Evolutionary conservation across 805 yeast genomes (phyloP), one percentile per base, ranked within the genome.

Genomic region (Candida gorgasii): DNA sequence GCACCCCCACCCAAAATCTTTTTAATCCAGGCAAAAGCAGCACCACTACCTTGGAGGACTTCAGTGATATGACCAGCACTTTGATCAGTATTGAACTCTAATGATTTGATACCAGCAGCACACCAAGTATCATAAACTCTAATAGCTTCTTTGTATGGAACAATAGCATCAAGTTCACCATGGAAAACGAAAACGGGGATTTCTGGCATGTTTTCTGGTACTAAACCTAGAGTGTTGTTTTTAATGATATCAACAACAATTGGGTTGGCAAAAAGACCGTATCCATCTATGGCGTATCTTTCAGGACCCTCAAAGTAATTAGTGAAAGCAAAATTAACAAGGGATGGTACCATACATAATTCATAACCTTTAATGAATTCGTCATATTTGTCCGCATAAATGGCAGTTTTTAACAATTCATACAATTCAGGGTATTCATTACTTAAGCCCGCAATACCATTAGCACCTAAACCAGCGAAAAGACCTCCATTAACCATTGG

Each of bases 381-480:
- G 1, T 31, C 37, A 26, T 40, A 51, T 23, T 42, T 42, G 12
- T 36, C 40, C 12, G 20, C 39, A 31, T 5, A 46, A 8, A 12
- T 54, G 2, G 40, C 46, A 5, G 15, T 12, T 39, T 34, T 39
- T 8, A 45, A 30, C n/a, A 39, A 30, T 7, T 34, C 44, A 8
- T 36, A 1, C 18, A 46, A 38, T 13, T 46, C 47, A 3, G 71
- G 66, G 41, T 66, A 65, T 35, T 59, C 69, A 24, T 58, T 49
- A 13, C 50, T 42, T 29, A 67, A 50, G 4, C 73, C 72, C 23
- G 50, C 48, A 11, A 67, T 42, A 3, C 61, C 69, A 31, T 42
- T 41, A 3, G 64, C 59, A 26, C 55, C 52, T 20, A 67, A 53
- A 5, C 69, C 72, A 4, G 70, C 54, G 26, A 54, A 58, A 5